Percentiles rank a stretch among this genome's conserved stretches.
Evolutionary conservation across 1,284 basidiomycete genomes (phyloP).

Genomic region (Mixia osmundae): DNA sequence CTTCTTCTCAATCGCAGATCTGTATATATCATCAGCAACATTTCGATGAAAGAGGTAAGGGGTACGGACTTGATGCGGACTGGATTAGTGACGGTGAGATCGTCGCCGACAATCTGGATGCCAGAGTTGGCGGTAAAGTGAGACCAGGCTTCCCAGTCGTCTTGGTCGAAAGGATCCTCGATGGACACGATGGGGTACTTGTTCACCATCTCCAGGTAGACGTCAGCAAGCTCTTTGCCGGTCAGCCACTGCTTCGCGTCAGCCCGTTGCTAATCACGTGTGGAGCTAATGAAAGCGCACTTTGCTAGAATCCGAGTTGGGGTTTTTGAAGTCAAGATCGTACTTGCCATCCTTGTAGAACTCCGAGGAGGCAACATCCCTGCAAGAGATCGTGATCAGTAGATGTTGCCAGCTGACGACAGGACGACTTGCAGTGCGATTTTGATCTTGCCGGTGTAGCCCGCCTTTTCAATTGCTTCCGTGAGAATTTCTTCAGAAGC

Average conservation of each 20-base stretch:
- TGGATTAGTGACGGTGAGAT: constrained; percentile 96
- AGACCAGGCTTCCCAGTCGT: constrained; percentile 96
- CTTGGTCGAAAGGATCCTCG: constrained; percentile 99
- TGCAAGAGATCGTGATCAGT: neutral
- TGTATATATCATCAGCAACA: no score
- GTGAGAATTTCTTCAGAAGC: constrained; percentile 80
- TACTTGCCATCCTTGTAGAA: constrained; percentile 99
- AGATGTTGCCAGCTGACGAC: neutral
- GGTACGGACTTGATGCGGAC: constrained; percentile 95
- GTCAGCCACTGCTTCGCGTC: constrained; percentile 77
- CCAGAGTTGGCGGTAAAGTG: constrained; percentile 56
- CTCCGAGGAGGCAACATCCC: constrained; percentile 52
- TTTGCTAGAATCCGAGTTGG: constrained; percentile 81
- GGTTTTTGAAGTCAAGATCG: constrained; percentile 89
- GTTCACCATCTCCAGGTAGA: constrained; percentile 65
- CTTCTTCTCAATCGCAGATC: constrained; percentile 99
- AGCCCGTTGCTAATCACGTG: no score
- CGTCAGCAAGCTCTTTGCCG: constrained; percentile 73
- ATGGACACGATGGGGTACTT: constrained; percentile 91
- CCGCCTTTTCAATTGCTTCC: constrained; percentile 91
- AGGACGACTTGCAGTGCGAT: constrained; percentile 84
- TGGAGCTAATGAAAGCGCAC: neutral
- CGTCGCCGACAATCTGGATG: constrained; percentile 85
- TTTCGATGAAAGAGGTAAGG: no score
- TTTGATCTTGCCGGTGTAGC: constrained; percentile 95